A percentile compares a stretch with the other conserved stretches of the same genome.
Conservation (phyloP, 2,329 filamentous ascomycete genomes). For the Cordyceps militaris region DNA sequence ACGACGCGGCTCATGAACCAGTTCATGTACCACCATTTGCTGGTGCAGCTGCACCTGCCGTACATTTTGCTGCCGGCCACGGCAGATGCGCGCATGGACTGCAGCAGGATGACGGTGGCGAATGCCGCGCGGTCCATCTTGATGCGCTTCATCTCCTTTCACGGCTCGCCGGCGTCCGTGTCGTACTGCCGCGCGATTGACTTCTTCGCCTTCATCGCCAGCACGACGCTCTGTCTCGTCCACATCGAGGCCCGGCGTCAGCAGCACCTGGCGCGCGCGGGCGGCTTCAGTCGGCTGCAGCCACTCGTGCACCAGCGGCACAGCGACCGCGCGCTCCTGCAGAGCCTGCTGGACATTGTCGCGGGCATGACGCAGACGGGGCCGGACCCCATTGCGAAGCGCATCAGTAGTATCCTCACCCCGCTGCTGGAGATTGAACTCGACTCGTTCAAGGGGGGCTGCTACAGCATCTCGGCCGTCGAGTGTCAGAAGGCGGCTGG, state of each 20-base stretch:
- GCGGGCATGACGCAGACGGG: conserved; percentile 26
- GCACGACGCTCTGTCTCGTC: conserved; percentile 40
- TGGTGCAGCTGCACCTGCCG: conserved; percentile 47
- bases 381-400: conserved; percentile 32
- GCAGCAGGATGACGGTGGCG: conserved; percentile 38
- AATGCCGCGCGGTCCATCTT: conserved; percentile 44
- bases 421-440: conserved; percentile 37
- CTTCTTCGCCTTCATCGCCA: conserved; percentile 42
- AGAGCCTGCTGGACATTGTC: conserved; percentile 30
- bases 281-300: conserved; percentile 19
- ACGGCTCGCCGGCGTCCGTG: conserved; percentile 30
- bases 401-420: conserved; percentile 33
- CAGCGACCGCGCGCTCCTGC: conserved; percentile 34
- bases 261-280: background rate
- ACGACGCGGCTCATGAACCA: conserved; percentile 35
- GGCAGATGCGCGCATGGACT: conserved; percentile 31
- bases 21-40: conserved; percentile 42
- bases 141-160: conserved; percentile 37
- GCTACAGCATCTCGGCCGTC: conserved; percentile 17
- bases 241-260: conserved; percentile 33
- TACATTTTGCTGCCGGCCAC: conserved; percentile 37
- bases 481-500: conserved; percentile 12
- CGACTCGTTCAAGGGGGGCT: conserved; percentile 23
- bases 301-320: conserved; percentile 33
- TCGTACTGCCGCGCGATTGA: conserved; percentile 41